These are phyloP conservation scores for Gracilaria caudata DNA, from an alignment of 23 red algal genomes.

Conservation along the genomic window DNA sequence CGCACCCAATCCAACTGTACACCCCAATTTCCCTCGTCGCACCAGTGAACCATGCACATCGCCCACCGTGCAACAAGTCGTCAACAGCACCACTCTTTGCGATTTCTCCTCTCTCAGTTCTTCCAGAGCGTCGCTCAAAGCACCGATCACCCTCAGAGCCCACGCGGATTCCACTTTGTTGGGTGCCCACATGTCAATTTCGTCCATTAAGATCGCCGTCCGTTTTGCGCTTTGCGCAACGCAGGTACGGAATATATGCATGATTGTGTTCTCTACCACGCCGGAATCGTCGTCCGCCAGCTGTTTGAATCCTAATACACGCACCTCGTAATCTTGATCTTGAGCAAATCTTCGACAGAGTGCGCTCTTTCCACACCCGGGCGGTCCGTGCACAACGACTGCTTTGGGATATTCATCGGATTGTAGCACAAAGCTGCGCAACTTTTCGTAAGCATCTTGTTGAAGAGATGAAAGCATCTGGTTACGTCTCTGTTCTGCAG, in stretches of 20 bases:
- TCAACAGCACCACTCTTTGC: neutral
- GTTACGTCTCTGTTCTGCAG: neutral
- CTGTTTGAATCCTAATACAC: neutral
- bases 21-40: neutral
- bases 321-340: neutral
- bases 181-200: neutral
- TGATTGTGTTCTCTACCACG: neutral
- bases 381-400: slow-evolving; percentile 79
- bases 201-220: neutral
- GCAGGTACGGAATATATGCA: neutral
- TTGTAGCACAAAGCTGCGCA: neutral
- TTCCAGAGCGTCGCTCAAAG: neutral
- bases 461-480: neutral
- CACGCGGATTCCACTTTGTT: neutral
- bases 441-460: neutral
- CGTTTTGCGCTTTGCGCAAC: neutral
- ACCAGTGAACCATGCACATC: neutral
- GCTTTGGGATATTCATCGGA: slow-evolving; percentile 26
- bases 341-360: slow-evolving; percentile 30
- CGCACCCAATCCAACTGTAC: neutral
- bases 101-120: neutral
- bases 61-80: slow-evolving; percentile 7
- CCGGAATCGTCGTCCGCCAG: neutral
- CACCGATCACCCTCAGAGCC: neutral
- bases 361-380: slow-evolving; percentile 91